Conservation (phyloP, 805 yeast species). For the Blastobotrys mokoenaii region DNA sequence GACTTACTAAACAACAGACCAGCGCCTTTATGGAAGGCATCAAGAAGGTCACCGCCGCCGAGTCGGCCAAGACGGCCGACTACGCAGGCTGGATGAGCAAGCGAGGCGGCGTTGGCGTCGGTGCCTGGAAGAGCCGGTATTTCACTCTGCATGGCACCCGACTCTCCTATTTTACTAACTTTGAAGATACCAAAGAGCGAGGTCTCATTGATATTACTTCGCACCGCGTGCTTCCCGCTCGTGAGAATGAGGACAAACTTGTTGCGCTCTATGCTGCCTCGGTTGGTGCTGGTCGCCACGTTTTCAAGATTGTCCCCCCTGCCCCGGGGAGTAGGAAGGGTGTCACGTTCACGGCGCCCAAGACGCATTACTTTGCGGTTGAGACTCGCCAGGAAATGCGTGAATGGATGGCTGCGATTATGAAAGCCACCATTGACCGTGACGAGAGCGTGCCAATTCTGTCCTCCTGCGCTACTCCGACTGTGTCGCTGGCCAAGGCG, state of each 20-base stretch:
- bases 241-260: constrained; percentile 70
- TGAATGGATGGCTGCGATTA: constrained; percentile 87
- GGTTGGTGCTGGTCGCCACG: constrained; percentile 87
- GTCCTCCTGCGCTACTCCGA: constrained; percentile 91
- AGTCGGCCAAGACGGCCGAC: constrained; percentile 67
- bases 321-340: constrained; percentile 96
- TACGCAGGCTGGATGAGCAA: constrained; percentile 95
- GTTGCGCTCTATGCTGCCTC: constrained; percentile 86
- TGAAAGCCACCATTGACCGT: constrained; percentile 92
- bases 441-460: constrained; percentile 90
- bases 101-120: constrained; percentile 72
- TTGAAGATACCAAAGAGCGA: constrained; percentile 74
- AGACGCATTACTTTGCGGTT: constrained; percentile 92
- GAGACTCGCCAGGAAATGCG: constrained; percentile 88
- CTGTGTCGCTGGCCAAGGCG: constrained; percentile 79
- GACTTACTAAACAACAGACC: constrained; percentile 29
- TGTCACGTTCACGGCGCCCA: constrained; percentile 90
- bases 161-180: constrained; percentile 72
- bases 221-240: constrained; percentile 78
- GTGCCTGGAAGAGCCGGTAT: constrained; percentile 85
- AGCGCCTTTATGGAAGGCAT: constrained; percentile 66
- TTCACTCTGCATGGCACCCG: constrained; percentile 90
- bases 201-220: constrained; percentile 95
- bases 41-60: constrained; percentile 61
- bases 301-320: constrained; percentile 87